Base-by-base conservation (phyloP, 768 basidiomycete genomes). In the Naganishia onofrii region DNA sequence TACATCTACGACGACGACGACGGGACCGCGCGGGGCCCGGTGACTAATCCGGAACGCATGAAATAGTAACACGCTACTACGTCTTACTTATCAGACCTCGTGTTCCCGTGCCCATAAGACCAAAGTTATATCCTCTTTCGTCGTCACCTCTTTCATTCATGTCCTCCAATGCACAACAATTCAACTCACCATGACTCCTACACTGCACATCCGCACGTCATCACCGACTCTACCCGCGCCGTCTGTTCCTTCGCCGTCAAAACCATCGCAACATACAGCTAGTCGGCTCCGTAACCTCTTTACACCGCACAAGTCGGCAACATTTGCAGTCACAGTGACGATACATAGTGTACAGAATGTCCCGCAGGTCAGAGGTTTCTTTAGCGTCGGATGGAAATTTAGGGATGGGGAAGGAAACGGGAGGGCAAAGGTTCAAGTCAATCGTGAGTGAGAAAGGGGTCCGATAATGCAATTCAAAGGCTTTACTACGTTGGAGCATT, bases 321-420 rank as follows among this genome's bases (percentile, higher is more conserved):
- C 31, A 29, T 70, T 70, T 56, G 53, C 53, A 8, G 70, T 70
- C 15, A 67, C 54, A 12, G 10, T 70, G 2, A 66, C 38, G 17
- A 53, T 70, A 28, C 70, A 70, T 23, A 65, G 66, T 44, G 56
- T 70, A 10, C 54, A 65, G 38, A 70, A 70, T 48, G 70, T 70
- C 1, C 70, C 70, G 12, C 58, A 66, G 28, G 70, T 70, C 9
- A 29, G 31, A 28, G 70, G 70, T 26, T 51, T 38, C 28, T 70
- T 70, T 32, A 57, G 55, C 26, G 70, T 70, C 3, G 64, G 64
- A 29, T 70, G 65, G 64, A 70, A 70, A 54, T 70, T 70, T 70
- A n/a, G 70, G 21, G 70, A 55, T 29, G 52, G 32, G 26, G 64
- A 57, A 36, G 64, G 51, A 46, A 64, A 42, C 9, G 69, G 51